Conservation (phyloP, 805 yeast species). For the Metschnikowia baotianmanensis region DNA sequence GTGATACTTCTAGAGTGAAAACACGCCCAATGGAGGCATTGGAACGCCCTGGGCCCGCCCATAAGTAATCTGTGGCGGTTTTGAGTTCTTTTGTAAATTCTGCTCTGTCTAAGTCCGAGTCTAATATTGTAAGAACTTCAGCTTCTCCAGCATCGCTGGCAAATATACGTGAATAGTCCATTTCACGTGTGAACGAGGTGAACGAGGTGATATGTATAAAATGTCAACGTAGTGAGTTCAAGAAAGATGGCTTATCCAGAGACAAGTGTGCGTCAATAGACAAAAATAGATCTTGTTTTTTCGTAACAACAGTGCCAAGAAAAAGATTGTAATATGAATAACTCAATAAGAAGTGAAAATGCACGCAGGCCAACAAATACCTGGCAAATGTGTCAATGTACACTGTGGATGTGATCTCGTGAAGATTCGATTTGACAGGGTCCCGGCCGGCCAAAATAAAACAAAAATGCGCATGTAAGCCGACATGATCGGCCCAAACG, state of each 20-base stretch:
- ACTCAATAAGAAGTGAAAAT: no score
- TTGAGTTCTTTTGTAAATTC: constrained; percentile 4
- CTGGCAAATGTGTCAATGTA: no score
- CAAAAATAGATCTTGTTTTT: background rate
- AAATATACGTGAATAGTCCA: constrained; percentile 8
- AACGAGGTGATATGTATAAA: background rate
- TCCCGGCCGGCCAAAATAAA: no score
- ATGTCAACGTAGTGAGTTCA: background rate
- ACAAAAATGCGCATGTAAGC: no score
- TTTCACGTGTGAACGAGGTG: background rate
- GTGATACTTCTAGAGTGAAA: constrained; percentile 2
- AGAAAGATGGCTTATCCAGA: no score
- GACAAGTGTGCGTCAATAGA: no score
- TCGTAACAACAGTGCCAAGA: no score
- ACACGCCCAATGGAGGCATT: constrained; percentile 2
- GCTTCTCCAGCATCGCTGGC: constrained; percentile 1
- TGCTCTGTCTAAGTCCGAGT: background rate
- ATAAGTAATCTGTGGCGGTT: constrained; percentile 1
- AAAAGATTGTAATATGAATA: no score
- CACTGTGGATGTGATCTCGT: no score
- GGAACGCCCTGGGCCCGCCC: constrained; percentile 5
- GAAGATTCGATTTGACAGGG: no score
- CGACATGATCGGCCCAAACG: no score
- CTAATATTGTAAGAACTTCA: constrained; percentile 2
- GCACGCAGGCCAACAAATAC: no score